phyloP scores from a whole-genome alignment of 805 yeast genomes.

The Metschnikowia kunwiensis region DNA sequence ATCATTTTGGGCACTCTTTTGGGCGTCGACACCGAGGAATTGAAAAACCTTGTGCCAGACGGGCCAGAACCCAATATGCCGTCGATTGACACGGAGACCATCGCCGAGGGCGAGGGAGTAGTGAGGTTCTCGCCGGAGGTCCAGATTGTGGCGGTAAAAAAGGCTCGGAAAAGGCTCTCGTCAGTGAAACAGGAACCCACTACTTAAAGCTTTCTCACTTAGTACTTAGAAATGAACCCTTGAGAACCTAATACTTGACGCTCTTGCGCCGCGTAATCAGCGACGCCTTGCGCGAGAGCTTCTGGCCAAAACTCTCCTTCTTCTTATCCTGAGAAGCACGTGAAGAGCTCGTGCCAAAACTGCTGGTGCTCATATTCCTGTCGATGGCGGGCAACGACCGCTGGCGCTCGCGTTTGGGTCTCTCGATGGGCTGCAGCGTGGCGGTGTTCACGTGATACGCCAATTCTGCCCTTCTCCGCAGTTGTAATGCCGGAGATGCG shows the following conservation, averaged over 20 bases:
- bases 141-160: slow-evolving; percentile 27
- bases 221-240: too few species aligned
- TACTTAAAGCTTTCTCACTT: too few species aligned
- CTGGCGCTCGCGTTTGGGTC: slow-evolving; percentile 1
- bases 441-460: slow-evolving; percentile 11
- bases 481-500: slow-evolving; percentile 43
- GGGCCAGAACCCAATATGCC: slow-evolving; percentile 84
- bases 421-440: slow-evolving; percentile 12
- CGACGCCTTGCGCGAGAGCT: slow-evolving; percentile 37
- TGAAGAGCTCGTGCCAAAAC: slow-evolving; percentile 8
- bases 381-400: slow-evolving; percentile 13
- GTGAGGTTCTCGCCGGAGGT: slow-evolving; percentile 65
- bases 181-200: background rate
- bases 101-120: slow-evolving; percentile 49
- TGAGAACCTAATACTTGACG: slow-evolving; percentile 8
- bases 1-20: slow-evolving; percentile 62
- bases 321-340: slow-evolving; percentile 8
- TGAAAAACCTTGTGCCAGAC: slow-evolving; percentile 46
- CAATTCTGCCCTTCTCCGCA: slow-evolving; percentile 14
- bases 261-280: slow-evolving; percentile 22
- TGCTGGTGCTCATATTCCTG: slow-evolving; percentile 9
- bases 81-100: slow-evolving; percentile 62
- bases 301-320: slow-evolving; percentile 30
- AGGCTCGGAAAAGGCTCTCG: slow-evolving; percentile 6
- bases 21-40: slow-evolving; percentile 49